Base-by-base conservation (phyloP, 2,329 filamentous ascomycete genomes). In the Endothia cerciana region DNA sequence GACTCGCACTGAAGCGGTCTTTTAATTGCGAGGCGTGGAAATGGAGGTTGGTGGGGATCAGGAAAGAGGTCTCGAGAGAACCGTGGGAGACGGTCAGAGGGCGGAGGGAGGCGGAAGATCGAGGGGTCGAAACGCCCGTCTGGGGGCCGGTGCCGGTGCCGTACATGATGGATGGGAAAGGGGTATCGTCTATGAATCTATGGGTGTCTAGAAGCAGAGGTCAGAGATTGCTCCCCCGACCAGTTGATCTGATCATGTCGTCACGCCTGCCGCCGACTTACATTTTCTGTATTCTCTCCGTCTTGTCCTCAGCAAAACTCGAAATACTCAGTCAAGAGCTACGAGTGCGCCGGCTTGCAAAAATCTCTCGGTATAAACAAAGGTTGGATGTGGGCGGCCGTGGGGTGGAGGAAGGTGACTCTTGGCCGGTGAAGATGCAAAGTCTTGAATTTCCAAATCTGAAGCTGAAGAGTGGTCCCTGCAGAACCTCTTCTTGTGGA, bases 21-120 rank as follows among this genome's bases (percentile, higher is more conserved):
- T 94, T 96, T 76, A 98, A 85, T 82, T 97, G 92, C 68, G 93
- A 91, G 73, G 95, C 95, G 79, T 95, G 94, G 84, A 96, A 99
- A 81, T 99, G 95, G 70, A 97, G 88, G 74, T 89, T 92, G 72
- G 95, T 98, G 66, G 95, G 94, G 76, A 99, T 91, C 75, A 97
- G 89, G 78, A 99, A 95, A 63, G 93, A 94, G 75, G 96, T 93
- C 79, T 99, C 95, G 81, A 99, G 93, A 64, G 92, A 93, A 78
- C 96, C 95, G 80, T 99, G 95, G 71, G 89, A 87, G 75, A 99
- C 87, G 74, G 91, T 93, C 76, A 99, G 88, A 70, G 95, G 94
- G 72, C 95, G 92, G 71, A 97, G 89, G 70, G 94, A 97, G 71
- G 93, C 90, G 73, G 92, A 95, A 65, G 94, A 97, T 81, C 95